Conservation (phyloP, 2,329 filamentous ascomycete genomes). For the Colletotrichum filicis region DNA sequence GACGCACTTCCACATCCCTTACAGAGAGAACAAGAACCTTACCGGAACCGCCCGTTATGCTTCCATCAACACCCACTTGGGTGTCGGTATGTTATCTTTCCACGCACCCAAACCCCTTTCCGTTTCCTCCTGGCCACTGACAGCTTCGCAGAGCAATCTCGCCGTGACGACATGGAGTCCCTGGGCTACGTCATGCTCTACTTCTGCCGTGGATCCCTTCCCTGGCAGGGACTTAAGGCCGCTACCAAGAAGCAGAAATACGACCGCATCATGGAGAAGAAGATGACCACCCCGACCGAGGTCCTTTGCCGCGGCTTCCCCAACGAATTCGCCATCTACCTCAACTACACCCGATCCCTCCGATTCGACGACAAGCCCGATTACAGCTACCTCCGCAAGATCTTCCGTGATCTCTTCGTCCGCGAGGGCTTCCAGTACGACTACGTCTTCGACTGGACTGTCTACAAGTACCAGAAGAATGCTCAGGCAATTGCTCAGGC, state of each 20-base stretch:
- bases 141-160: conserved; percentile 83
- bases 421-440: conserved; percentile 99
- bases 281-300: conserved; percentile 99
- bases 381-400: conserved; percentile 99
- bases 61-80: conserved; percentile 98
- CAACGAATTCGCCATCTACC: conserved; percentile 99
- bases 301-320: conserved; percentile 99
- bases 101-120: not conserved
- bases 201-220: conserved; percentile 98
- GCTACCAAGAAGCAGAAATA: conserved; percentile 99
- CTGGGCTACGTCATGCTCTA: conserved; percentile 99
- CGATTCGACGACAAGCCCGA: conserved; percentile 99
- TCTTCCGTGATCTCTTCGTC: conserved; percentile 99
- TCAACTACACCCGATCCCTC: conserved; percentile 98
- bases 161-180: conserved; percentile 99
- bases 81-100: conserved; percentile 74
- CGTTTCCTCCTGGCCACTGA: conserved; percentile 40
- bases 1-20: conserved; percentile 99
- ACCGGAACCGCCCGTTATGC: conserved; percentile 98
- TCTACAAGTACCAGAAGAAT: conserved; percentile 99
- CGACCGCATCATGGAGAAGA: conserved; percentile 99
- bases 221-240: conserved; percentile 98
- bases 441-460: conserved; percentile 99
- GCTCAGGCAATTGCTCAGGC: conserved; percentile 87
- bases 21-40: conserved; percentile 99